Evolutionary conservation across 139 green algal genomes (phyloP).

Genomic region (Coccomyxa sp.): DNA sequence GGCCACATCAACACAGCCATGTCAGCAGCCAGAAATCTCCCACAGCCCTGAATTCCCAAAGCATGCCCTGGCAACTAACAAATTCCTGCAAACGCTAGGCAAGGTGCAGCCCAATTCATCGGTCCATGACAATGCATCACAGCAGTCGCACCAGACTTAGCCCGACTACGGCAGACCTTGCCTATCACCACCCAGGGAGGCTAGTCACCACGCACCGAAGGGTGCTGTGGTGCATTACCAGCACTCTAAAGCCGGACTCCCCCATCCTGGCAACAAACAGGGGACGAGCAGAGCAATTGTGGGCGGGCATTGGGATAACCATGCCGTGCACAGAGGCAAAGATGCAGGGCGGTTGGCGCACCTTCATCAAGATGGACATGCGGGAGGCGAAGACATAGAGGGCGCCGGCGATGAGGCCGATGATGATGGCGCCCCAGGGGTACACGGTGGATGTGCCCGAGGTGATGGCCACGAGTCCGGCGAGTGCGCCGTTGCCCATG

Average conservation of each 20-base stretch:
- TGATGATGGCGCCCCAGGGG: conserved; percentile 80
- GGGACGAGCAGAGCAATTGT: no score
- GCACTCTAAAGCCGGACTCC: no score
- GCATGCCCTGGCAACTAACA: background rate
- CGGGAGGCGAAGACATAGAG: conserved; percentile 45
- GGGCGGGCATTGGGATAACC: no score
- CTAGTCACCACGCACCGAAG: background rate
- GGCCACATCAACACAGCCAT: background rate
- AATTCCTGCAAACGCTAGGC: no score
- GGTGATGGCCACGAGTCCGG: conserved; percentile 77
- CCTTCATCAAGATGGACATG: conserved; percentile 20
- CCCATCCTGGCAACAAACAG: no score
- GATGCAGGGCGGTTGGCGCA: background rate
- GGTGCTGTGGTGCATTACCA: no score
- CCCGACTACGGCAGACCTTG: no score
- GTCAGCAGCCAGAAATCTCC: background rate
- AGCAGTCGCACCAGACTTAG: no score
- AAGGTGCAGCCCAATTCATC: no score
- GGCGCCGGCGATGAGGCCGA: conserved; percentile 55
- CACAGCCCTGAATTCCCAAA: background rate
- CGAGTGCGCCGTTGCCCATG: conserved; percentile 76
- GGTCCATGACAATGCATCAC: no score
- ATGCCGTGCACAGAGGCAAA: no score
- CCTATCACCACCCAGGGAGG: background rate
- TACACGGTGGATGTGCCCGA: conserved; percentile 61